These are phyloP conservation scores for Mycena vitilis DNA, from an alignment of 768 basidiomycete species.

Conservation along the genomic window DNA sequence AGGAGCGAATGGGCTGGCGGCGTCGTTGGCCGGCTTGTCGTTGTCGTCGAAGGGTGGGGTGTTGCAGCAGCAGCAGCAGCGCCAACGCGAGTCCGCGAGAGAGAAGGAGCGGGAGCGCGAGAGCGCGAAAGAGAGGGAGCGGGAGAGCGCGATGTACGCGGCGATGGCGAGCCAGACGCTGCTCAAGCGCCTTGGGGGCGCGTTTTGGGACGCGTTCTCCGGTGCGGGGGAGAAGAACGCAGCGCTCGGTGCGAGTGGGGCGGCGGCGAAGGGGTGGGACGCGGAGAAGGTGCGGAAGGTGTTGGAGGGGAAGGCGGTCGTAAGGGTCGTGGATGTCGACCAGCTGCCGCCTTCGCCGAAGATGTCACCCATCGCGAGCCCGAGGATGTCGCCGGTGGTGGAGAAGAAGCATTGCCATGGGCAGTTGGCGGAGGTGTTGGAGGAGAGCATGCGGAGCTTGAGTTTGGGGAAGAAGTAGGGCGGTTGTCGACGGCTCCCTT, in stretches of 20 bases:
- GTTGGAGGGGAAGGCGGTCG: slow-evolving; percentile 84
- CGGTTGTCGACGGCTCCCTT: neutral
- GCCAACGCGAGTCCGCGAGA: slow-evolving; percentile 37
- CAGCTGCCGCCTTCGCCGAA: slow-evolving; percentile 25
- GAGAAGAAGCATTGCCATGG: neutral
- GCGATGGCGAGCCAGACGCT: slow-evolving; percentile 85
- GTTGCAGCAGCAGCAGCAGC: neutral
- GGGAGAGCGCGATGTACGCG: slow-evolving; percentile 69
- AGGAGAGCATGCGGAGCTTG: slow-evolving; percentile 62
- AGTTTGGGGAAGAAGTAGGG: slow-evolving; percentile 49
- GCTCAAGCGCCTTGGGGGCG: slow-evolving; percentile 72
- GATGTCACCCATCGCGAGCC: neutral
- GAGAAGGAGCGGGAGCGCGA: slow-evolving; percentile 40
- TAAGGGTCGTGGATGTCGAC: slow-evolving; percentile 84
- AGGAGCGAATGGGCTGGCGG: neutral
- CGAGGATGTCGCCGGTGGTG: slow-evolving; percentile 31
- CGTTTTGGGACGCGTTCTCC: slow-evolving; percentile 94
- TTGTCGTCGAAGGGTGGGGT: slow-evolving; percentile 62
- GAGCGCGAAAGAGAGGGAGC: slow-evolving; percentile 48
- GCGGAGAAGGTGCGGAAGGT: slow-evolving; percentile 85
- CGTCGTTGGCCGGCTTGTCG: slow-evolving; percentile 33
- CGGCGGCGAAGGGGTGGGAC: slow-evolving; percentile 57
- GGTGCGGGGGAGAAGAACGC: slow-evolving; percentile 46
- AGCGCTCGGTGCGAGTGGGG: no score
- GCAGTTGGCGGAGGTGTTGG: slow-evolving; percentile 49